Evolutionary conservation across 2,329 filamentous ascomycete species (phyloP).

Genomic region (Phyllosticta citribraziliensis): DNA sequence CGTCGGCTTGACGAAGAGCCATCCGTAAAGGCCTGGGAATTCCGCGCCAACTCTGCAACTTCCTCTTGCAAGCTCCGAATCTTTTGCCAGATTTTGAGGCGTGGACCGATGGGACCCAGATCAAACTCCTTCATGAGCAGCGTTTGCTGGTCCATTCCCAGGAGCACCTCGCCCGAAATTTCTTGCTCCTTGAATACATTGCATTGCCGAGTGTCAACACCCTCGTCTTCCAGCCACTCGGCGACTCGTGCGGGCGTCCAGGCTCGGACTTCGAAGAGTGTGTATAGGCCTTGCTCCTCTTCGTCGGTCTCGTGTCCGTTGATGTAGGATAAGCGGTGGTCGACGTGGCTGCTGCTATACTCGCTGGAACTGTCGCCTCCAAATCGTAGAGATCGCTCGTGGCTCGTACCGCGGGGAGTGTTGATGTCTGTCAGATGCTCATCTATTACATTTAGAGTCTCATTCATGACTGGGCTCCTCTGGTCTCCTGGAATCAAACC

Average conservation of each 20-base stretch:
- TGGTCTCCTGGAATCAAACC: constrained; percentile 19
- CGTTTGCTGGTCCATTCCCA: constrained; percentile 92
- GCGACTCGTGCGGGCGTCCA: constrained; percentile 81
- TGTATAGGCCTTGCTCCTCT: constrained; percentile 67
- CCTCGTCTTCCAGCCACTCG: constrained; percentile 75
- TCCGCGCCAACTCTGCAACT: constrained; percentile 37
- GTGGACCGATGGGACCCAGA: constrained; percentile 77
- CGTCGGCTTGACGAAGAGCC: not conserved
- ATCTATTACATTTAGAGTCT: constrained; percentile 91
- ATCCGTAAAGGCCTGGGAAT: not conserved
- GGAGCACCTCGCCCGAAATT: constrained; percentile 82
- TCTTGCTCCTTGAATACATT: constrained; percentile 94
- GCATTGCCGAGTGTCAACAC: constrained; percentile 82
- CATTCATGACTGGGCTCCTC: constrained; percentile 76
- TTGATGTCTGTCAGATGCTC: constrained; percentile 89
- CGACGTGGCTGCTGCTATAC: constrained; percentile 63
- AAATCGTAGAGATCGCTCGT: constrained; percentile 42
- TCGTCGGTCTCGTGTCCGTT: constrained; percentile 93
- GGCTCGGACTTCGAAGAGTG: constrained; percentile 59
- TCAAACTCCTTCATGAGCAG: constrained; percentile 94
- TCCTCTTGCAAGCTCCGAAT: constrained; percentile 88
- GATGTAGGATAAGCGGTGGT: constrained; percentile 77
- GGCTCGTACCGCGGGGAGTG: constrained; percentile 46
- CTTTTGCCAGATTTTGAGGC: constrained; percentile 93
- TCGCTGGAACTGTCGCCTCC: constrained; percentile 67